Percentiles rank a stretch among this genome's conserved stretches.
These are phyloP conservation scores for Quillaja saponaria DNA, from an alignment of 306 rosid genomes.

Conservation along the genomic window DNA sequence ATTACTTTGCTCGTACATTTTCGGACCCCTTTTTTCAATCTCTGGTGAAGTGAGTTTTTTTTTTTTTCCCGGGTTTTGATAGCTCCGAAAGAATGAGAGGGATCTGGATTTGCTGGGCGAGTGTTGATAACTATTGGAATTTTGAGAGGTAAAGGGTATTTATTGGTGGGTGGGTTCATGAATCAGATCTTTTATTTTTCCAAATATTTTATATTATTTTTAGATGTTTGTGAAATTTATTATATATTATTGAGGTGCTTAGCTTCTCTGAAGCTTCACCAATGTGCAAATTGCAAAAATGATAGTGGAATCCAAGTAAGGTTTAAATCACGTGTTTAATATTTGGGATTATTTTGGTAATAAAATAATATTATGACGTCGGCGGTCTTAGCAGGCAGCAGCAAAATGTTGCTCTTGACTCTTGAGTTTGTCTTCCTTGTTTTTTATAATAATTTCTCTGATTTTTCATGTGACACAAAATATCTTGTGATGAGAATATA, in stretches of 20 bases:
- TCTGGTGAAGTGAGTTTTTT: not conserved
- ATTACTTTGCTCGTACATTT: conserved; percentile 38
- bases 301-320: conserved; percentile 9
- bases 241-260: not conserved
- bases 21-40: not conserved
- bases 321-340: conserved; percentile 53
- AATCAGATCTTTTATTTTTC: conserved; percentile 15
- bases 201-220: not conserved
- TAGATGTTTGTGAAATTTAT: not conserved
- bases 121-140: conserved; percentile 14
- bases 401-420: conserved; percentile 3
- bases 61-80: too few relatives aligned
- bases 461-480: too few relatives aligned
- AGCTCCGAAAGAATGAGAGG: too few relatives aligned
- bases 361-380: conserved; percentile 30
- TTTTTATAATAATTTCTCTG: too few relatives aligned
- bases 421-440: not conserved
- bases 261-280: conserved; percentile 53
- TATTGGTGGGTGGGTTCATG: conserved; percentile 64
- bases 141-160: conserved; percentile 24
- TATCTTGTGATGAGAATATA: too few relatives aligned
- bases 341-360: not conserved
- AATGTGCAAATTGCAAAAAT: conserved; percentile 34
- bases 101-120: too few relatives aligned
- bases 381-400: conserved; percentile 23